Base-by-base conservation (phyloP, 495 filamentous ascomycete genomes). In the Neurospora sublineolata region DNA sequence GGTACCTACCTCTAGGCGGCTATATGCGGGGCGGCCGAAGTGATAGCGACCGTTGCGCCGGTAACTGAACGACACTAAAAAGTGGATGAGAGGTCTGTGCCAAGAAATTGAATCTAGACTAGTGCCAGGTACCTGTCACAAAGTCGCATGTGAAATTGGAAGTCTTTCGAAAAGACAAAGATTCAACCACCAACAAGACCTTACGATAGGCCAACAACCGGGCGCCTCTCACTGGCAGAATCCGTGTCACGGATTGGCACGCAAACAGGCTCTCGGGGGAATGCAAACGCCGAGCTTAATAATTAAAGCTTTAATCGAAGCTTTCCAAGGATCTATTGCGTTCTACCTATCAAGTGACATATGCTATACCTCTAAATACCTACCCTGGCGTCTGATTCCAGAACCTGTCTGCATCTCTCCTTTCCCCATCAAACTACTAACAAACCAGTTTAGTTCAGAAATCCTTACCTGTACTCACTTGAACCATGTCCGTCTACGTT, bases 401-500 rank as follows among this genome's bases (percentile, higher is more conserved):
- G 67, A 68, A 37, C 30, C 67, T 37, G 67, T 68, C 67, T 68
- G 67, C 30, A 68, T 68, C 67, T 68, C 30, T 68, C 30, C 67
- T 68, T 37, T 68, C 67, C 67, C 16, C 12, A 68, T 37, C 33
- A 68, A 30, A 39, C 37, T 37, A 39, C 37, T 37, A 68, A 68
- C 23, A 27, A 68, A 39, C 67, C n/a, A 10, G 38, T 42, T 58
- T 36, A 42, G 11, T 70, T 41, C 40, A 18, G 16, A 41, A 41
- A 16, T 41, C 40, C 16, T 41, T 41, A 41, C 40, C 12, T 41
- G 4, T 6, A 18, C 40, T 18, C 16, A 41, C 16, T 41, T 18
- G 40, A 18, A 41, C 16, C 40, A 69, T 69, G 68, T 20, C 72
- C 6, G n/a, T 37, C 27, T 77, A 79, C 68, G 39, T 76, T 20